Percentiles rank a stretch among this genome's conserved stretches.
phyloP scores from a whole-genome alignment of 768 basidiomycete species.

The Neoboletus magnificus region DNA sequence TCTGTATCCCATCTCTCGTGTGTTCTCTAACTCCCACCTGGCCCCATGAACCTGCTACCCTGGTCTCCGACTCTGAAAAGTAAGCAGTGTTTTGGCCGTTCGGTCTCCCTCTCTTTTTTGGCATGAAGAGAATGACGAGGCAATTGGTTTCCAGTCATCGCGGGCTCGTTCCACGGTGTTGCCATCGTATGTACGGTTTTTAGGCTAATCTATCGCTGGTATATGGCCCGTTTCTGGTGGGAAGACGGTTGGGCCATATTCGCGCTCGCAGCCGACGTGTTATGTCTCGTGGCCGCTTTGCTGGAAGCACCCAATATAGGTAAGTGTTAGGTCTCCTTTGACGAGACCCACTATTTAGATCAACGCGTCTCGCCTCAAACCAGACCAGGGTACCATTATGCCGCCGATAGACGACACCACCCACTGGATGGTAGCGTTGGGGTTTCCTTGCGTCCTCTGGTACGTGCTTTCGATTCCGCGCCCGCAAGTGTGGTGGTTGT shows the following conservation, averaged over 20 bases:
- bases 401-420: background rate
- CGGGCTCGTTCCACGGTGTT: slow-evolving; percentile 12
- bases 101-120: background rate
- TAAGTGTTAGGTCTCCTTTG: background rate
- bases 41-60: background rate
- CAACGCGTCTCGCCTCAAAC: background rate
- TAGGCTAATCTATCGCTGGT: slow-evolving; percentile 21
- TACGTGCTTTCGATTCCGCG: background rate
- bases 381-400: background rate
- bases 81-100: background rate
- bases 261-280: slow-evolving; percentile 17
- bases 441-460: slow-evolving; percentile 23
- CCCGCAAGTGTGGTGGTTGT: background rate
- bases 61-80: slow-evolving; percentile 18
- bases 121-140: background rate
- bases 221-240: slow-evolving; percentile 28
- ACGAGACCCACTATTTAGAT: background rate
- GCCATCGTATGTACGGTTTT: slow-evolving; percentile 26
- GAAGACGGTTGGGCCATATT: slow-evolving; percentile 26
- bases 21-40: background rate
- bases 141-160: slow-evolving; percentile 10
- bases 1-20: background rate
- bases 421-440: slow-evolving; percentile 13
- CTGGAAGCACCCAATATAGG: slow-evolving; percentile 3
- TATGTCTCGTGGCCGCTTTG: slow-evolving; percentile 9